Evolutionary conservation across 805 yeast genomes (phyloP), one percentile per base, ranked within the genome.

Genomic region (Scheffersomyces stipitis): DNA sequence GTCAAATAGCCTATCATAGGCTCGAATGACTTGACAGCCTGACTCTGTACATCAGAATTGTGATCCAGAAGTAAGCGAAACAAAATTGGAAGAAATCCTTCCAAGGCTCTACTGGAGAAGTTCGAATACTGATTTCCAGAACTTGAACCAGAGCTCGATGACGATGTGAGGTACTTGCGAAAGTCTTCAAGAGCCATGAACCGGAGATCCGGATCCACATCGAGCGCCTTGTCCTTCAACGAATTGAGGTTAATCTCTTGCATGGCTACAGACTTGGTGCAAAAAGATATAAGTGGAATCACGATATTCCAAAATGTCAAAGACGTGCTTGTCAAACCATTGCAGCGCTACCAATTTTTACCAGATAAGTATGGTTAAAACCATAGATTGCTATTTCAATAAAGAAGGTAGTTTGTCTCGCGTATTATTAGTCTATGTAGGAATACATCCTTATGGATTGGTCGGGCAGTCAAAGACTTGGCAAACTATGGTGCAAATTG

Each of bases 161-260:
- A 10, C 7, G 24, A 7, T 44, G 37, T 42, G 15, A 75, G 50
- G 31, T 62, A 51, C 51, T 75, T 75, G 48, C 74, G 77, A 49
- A 86, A 69, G 52, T 87, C 96, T 48, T 76, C 83, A 37, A 87
- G 64, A 2, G 90, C 95, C 96, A 87, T 87, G 62, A 80, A 87
- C 55, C 96, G 67, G 46, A 84, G 64, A 54, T 87, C 96, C 3
- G 93, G 84, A 49, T 87, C 96, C 3, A 81, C 81, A 46, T 81
- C 86, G 28, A 66, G 66, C 10, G 81, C 76, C 45, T 71, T 69
- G 27, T 71, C 74, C 38, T 53, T 61, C 33, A 69, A 49, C 10
- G 52, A 37, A 26, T 52, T 50, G 36, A 63, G 43, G 37, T 58
- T 64, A 46, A 59, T 46, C 13, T 52, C 55, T 31, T 45, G 50